Conservation (phyloP, 805 yeast species). For the Starmerella ratchasimensis region DNA sequence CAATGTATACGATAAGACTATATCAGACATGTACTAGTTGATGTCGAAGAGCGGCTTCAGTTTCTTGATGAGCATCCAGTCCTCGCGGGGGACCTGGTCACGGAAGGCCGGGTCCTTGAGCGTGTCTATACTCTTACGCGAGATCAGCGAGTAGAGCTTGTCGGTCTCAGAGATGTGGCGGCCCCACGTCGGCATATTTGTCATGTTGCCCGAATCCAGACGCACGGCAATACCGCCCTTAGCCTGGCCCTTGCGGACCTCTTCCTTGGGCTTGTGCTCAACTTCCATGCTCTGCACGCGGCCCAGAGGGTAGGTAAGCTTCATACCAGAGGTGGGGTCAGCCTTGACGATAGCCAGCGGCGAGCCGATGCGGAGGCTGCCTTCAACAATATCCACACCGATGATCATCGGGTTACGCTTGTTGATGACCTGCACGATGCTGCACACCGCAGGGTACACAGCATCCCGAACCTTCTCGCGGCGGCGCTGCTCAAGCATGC, state of each 20-base stretch:
- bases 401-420: constrained; percentile 98
- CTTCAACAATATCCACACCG: constrained; percentile 95
- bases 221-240: constrained; percentile 98
- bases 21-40: constrained; percentile 29
- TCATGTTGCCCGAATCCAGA: constrained; percentile 71
- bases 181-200: constrained; percentile 96
- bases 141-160: constrained; percentile 71
- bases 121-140: constrained; percentile 88
- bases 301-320: constrained; percentile 59
- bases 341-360: constrained; percentile 88
- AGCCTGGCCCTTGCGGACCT: constrained; percentile 87
- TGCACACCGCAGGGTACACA: constrained; percentile 86
- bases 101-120: constrained; percentile 97
- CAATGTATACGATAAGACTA: background rate
- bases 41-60: constrained; percentile 83
- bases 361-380: constrained; percentile 77
- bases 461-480: constrained; percentile 79
- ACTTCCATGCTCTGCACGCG: constrained; percentile 88
- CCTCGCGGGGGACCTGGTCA: constrained; percentile 83
- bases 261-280: constrained; percentile 70
- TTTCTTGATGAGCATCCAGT: constrained; percentile 83
- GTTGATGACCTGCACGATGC: constrained; percentile 90
- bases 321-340: constrained; percentile 74
- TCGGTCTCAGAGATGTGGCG: constrained; percentile 95
- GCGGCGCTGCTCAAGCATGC: constrained; percentile 79